phyloP scores from a whole-genome alignment of 768 basidiomycete species.

The Suillus hirtellus region DNA sequence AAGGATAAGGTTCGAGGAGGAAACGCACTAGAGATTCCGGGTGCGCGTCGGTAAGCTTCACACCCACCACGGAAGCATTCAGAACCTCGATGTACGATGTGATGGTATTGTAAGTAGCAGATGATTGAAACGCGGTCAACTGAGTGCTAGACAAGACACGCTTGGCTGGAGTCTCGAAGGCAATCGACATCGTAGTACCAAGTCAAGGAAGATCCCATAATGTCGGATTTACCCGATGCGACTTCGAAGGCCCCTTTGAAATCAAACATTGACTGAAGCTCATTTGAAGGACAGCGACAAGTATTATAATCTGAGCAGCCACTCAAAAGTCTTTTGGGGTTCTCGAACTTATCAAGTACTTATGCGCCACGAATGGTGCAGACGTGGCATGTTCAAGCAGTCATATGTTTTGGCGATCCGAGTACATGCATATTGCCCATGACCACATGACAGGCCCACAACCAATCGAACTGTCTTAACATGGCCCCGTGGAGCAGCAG shows the following conservation, averaged over 20 bases:
- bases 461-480: too few species aligned
- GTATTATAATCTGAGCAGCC: background rate
- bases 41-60: constrained; percentile 71
- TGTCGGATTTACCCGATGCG: constrained; percentile 1
- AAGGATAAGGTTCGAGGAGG: constrained; percentile 8
- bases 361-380: background rate
- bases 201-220: background rate
- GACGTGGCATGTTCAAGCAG: background rate
- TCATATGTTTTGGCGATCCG: background rate
- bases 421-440: too few species aligned
- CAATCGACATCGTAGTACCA: constrained; percentile 24
- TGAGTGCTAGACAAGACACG: constrained; percentile 76
- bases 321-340: background rate
- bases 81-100: constrained; percentile 70
- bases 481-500: background rate
- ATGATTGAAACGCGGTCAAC: constrained; percentile 78
- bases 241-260: background rate
- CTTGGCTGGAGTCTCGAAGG: constrained; percentile 62
- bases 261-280: background rate
- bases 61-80: constrained; percentile 73
- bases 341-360: background rate
- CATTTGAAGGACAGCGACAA: background rate
- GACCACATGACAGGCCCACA: too few species aligned
- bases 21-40: constrained; percentile 57
- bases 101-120: constrained; percentile 66